phyloP scores from a whole-genome alignment of 1,284 basidiomycete species.

The Tremellales sp. region DNA sequence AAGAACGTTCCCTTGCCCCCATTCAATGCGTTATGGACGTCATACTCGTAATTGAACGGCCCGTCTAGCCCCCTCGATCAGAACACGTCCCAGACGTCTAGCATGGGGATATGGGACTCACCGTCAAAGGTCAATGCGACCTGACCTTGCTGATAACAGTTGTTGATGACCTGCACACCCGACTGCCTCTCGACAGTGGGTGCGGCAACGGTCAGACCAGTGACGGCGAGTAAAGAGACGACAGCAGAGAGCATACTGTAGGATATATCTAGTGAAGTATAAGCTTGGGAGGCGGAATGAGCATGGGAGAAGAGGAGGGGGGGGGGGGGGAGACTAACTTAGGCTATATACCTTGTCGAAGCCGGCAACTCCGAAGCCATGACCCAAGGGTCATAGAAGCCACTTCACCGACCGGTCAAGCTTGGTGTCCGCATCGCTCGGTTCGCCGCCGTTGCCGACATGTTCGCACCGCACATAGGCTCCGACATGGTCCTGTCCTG shows the following conservation, averaged over 20 bases:
- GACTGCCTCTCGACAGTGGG: neutral
- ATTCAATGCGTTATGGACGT: slow-evolving; percentile 50
- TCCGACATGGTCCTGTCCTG: too few relatives aligned
- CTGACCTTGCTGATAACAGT: slow-evolving; percentile 35
- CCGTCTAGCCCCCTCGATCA: slow-evolving; percentile 45
- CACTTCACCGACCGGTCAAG: too few relatives aligned
- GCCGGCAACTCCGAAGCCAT: too few relatives aligned
- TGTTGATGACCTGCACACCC: slow-evolving; percentile 27
- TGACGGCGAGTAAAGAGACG: neutral
- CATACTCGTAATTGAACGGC: slow-evolving; percentile 50
- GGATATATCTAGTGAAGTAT: too few relatives aligned
- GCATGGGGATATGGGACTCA: slow-evolving; percentile 14
- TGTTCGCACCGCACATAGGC: too few relatives aligned
- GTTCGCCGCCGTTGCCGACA: too few relatives aligned
- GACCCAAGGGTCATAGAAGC: too few relatives aligned
- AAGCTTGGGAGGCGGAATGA: too few relatives aligned
- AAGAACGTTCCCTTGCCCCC: slow-evolving; percentile 57
- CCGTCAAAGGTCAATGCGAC: slow-evolving; percentile 56
- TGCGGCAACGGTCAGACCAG: neutral
- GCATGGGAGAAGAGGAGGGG: too few relatives aligned
- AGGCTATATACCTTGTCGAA: too few relatives aligned
- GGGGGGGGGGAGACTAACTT: too few relatives aligned
- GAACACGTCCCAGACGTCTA: neutral
- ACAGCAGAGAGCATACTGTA: neutral
- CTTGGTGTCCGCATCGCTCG: too few relatives aligned